Evolutionary conservation across 805 yeast genomes (phyloP).

Genomic region (Zygotorulaspora sp.): DNA sequence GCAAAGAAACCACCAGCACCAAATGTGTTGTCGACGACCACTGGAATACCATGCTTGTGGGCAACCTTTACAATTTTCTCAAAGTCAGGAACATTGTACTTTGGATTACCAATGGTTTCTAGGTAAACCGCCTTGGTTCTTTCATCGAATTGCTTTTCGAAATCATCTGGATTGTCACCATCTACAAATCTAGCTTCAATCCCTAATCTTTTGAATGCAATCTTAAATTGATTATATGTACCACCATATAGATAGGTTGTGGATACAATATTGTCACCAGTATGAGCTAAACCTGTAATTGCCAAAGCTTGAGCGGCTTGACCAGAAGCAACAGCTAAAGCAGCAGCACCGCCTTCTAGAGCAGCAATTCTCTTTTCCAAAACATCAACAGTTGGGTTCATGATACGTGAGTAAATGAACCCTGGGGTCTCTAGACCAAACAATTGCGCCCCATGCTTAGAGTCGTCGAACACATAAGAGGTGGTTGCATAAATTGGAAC

Average conservation of each 20-base stretch:
- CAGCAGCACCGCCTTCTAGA: constrained; percentile 88
- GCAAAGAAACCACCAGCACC: constrained; percentile 93
- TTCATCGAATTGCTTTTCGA: constrained; percentile 69
- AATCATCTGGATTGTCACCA: constrained; percentile 71
- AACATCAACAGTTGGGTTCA: constrained; percentile 89
- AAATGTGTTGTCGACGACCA: constrained; percentile 92
- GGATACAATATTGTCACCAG: constrained; percentile 86
- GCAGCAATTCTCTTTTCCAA: constrained; percentile 91
- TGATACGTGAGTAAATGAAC: constrained; percentile 81
- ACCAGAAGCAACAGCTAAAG: constrained; percentile 88
- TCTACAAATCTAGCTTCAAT: constrained; percentile 79
- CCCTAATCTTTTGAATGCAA: constrained; percentile 83
- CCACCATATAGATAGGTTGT: constrained; percentile 92
- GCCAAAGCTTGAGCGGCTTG: constrained; percentile 93
- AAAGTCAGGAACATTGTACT: constrained; percentile 88
- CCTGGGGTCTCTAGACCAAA: constrained; percentile 84
- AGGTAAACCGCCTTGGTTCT: constrained; percentile 86
- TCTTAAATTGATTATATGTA: constrained; percentile 92
- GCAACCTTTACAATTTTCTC: constrained; percentile 70
- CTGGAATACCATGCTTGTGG: constrained; percentile 81
- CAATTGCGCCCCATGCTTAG: constrained; percentile 87
- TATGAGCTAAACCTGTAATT: constrained; percentile 72
- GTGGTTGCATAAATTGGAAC: constrained; percentile 91
- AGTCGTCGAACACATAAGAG: constrained; percentile 81
- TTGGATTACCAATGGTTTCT: constrained; percentile 91